phyloP scores from a whole-genome alignment of 106 monocot genomes.

The Ottelia alismoides region DNA sequence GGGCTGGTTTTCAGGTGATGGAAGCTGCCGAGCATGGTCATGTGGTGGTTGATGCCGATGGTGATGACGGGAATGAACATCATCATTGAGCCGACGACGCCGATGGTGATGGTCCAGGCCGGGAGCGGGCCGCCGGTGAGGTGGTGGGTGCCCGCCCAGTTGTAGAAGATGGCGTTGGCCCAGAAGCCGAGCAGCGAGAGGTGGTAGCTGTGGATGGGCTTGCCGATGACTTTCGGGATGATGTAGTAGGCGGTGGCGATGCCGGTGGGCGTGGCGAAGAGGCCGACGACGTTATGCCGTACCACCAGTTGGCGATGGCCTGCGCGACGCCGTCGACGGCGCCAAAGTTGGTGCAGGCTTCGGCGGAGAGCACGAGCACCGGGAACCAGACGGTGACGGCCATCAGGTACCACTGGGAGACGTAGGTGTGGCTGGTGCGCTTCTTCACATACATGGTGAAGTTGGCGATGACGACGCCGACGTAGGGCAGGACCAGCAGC shows the following conservation, averaged over 20 bases:
- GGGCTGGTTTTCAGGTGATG: background rate
- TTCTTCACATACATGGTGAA: background rate
- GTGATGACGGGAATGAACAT: background rate
- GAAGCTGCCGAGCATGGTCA: background rate
- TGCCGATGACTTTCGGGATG: background rate
- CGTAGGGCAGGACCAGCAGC: background rate
- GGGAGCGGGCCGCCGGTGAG: background rate
- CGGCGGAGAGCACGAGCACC: background rate
- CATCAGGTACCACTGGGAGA: background rate
- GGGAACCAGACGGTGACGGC: background rate
- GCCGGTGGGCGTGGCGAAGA: background rate
- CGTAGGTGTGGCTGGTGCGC: background rate
- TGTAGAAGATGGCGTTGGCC: background rate
- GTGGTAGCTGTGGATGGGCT: background rate
- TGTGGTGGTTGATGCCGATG: background rate
- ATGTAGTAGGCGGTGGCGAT: background rate
- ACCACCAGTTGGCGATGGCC: background rate
- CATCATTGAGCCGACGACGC: background rate
- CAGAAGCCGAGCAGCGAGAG: background rate
- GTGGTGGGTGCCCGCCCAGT: background rate
- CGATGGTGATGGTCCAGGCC: background rate
- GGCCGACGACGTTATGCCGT: background rate
- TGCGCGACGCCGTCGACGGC: background rate
- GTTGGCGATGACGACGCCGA: background rate
- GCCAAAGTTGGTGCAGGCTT: background rate